A percentile compares a stretch with the other conserved stretches of the same genome.
These are phyloP conservation scores for Ascochyta viciae-villosae DNA, from an alignment of 2,329 filamentous ascomycete species.

Conservation along the genomic window DNA sequence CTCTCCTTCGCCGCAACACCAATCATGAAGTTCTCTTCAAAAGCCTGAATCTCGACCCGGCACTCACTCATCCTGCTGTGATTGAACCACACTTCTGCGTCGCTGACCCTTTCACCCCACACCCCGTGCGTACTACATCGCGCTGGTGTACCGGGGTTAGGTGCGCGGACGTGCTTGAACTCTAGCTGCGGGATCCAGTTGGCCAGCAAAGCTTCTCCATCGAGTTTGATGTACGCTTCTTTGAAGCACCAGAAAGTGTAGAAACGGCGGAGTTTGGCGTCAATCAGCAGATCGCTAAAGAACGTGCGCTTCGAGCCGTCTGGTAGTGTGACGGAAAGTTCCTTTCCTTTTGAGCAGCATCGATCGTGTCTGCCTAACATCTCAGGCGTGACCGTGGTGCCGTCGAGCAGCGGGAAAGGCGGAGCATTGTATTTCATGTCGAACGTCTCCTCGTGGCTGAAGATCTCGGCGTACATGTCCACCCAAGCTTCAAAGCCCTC, in stretches of 20 bases:
- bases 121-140: constrained; percentile 53
- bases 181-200: constrained; percentile 75
- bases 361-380: constrained; percentile 55
- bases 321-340: constrained; percentile 48
- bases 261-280: constrained; percentile 71
- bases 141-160: constrained; percentile 49
- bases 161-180: constrained; percentile 67
- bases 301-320: constrained; percentile 48
- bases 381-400: constrained; percentile 48
- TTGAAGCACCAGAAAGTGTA: constrained; percentile 82
- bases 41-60: constrained; percentile 64
- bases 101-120: constrained; percentile 56
- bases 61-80: constrained; percentile 56
- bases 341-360: constrained; percentile 48
- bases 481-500: constrained; percentile 73
- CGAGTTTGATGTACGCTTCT: constrained; percentile 84
- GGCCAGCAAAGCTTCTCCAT: constrained; percentile 77
- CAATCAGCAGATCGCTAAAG: constrained; percentile 57
- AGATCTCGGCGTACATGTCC: constrained; percentile 75
- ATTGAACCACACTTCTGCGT: constrained; percentile 58
- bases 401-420: constrained; percentile 51
- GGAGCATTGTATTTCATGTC: constrained; percentile 66
- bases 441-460: constrained; percentile 66
- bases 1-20: constrained; percentile 58
- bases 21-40: constrained; percentile 66